Base-by-base conservation (phyloP, 2,329 filamentous ascomycete genomes). In the Fusarium denticulatum region DNA sequence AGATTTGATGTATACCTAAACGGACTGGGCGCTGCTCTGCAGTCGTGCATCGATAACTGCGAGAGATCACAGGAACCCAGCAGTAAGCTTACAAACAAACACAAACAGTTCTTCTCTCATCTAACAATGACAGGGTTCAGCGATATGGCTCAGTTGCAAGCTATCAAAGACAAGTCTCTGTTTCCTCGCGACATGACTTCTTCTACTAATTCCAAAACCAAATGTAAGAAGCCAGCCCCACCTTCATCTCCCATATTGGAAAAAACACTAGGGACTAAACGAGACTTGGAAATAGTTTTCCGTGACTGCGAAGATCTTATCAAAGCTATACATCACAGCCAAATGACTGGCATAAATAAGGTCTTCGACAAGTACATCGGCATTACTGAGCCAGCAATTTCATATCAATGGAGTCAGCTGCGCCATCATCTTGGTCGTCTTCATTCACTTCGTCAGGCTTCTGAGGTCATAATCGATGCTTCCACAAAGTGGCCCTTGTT, bases 261-360 rank as follows among this genome's bases (percentile, higher is more conserved):
- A 46, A 36, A 43, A 53, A 18, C 3, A 13, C 14, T 11, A 6
- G 16, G 50, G 46, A 18, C 50, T 62, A 34, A 57, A 32, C 20
- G 16, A 14, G n/a, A 20, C 6, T 39, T 63, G 30, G 18, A 13
- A 22, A 34, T 40, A 63, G 60, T 63, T 42, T 47, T 63, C 26
- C 52, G 52, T 14, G 28, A 63, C 34, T 58, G 60, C 36, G 60
- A 63, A 28, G 60, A 63, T 42, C 60, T 63, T n/a, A n/a, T 63
- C 8, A 36, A 34, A 36, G 60, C 52, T 16, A 59, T 63, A 63
- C 36, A 63, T 12, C 24, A 40, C 3, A 28, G 26, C 13, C 22
- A 49, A 30, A 22, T 15, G 4, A 24, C 39, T 15, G 11, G 12
- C 14, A 63, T 63, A 24, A 18, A 63, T n/a, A 59, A 59, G 9